Percentiles rank a stretch among this genome's conserved stretches.
phyloP scores from a whole-genome alignment of 2,329 filamentous ascomycete genomes.

The Trichothecium roseum region DNA sequence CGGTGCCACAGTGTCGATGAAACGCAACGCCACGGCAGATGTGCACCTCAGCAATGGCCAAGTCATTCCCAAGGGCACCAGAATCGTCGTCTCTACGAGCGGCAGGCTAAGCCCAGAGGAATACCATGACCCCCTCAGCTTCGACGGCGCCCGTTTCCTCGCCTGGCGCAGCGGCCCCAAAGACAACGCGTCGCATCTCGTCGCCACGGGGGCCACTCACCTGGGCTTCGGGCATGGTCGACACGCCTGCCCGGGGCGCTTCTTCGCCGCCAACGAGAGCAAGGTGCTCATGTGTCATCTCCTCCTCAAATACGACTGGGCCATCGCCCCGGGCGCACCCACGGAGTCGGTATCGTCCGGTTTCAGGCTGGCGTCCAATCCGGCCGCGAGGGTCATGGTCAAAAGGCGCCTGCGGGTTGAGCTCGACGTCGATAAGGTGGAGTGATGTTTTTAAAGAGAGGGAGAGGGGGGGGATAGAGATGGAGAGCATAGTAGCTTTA shows the following conservation, averaged over 20 bases:
- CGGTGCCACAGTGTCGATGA: constrained; percentile 7
- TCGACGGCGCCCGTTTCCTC: constrained; percentile 18
- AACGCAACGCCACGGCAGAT: constrained; percentile 3
- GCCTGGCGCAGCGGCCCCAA: no score
- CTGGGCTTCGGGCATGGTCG: constrained; percentile 27
- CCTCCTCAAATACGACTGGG: constrained; percentile 18
- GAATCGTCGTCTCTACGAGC: constrained; percentile 6
- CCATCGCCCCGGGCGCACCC: no score
- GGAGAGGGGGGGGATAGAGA: no score
- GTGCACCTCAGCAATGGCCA: constrained; percentile 9
- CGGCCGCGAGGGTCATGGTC: no score
- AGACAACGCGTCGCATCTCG: constrained; percentile 18
- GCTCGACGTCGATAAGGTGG: no score
- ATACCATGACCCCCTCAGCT: constrained; percentile 14
- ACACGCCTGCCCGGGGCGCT: constrained; percentile 29
- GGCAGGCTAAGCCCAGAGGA: constrained; percentile 12
- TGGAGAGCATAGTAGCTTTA: no score
- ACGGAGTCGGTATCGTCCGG: no score
- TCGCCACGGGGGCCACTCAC: constrained; percentile 18
- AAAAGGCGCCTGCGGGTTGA: no score
- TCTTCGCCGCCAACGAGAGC: constrained; percentile 28
- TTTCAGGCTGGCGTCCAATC: no score
- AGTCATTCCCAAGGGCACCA: constrained; percentile 11
- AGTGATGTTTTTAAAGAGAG: no score
- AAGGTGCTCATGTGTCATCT: constrained; percentile 20